Evolutionary conservation across 1,284 basidiomycete species (phyloP).

Genomic region (Sporisorium iseilematis-ciliati): DNA sequence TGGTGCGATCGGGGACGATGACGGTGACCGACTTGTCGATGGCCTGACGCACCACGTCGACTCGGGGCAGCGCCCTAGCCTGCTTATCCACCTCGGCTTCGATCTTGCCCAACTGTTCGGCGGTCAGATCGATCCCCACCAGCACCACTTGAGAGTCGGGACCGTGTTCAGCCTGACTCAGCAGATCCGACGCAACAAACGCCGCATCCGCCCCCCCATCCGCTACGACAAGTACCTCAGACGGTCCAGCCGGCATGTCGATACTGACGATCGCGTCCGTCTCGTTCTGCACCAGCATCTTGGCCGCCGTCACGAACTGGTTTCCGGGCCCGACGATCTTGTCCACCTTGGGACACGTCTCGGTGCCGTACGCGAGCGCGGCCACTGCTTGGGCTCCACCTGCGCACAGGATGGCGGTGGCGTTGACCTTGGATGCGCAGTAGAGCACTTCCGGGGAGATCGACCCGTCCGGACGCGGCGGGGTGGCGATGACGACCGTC

Average conservation of each 20-base stretch:
- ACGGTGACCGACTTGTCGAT: conserved; percentile 93
- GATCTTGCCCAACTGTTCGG: conserved; percentile 78
- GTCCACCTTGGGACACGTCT: conserved; percentile 97
- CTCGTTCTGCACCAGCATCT: conserved; percentile 99
- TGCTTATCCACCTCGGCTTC: conserved; percentile 89
- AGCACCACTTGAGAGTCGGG: conserved; percentile 97
- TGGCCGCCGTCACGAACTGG: conserved; percentile 99
- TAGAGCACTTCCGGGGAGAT: conserved; percentile 69
- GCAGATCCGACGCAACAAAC: conserved; percentile 94
- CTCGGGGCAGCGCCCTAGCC: conserved; percentile 85
- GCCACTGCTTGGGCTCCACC: conserved; percentile 98
- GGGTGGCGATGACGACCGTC: conserved; percentile 92
- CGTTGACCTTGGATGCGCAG: conserved; percentile 64
- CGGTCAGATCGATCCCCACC: conserved; percentile 80
- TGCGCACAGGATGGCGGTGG: conserved; percentile 70
- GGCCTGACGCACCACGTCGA: conserved; percentile 90
- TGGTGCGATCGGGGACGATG: conserved; percentile 76
- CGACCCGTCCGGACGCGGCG: conserved; percentile 76
- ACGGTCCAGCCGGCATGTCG: conserved; percentile 99
- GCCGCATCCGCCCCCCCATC: conserved; percentile 86
- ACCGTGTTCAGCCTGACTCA: conserved; percentile 96
- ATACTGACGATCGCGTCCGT: conserved; percentile 96
- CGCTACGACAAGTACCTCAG: conserved; percentile 76
- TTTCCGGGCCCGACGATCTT: conserved; percentile 98
- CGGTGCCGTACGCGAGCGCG: conserved; percentile 95